Percentiles rank a stretch among this genome's conserved stretches.
Conservation (phyloP, 2,329 filamentous ascomycete species). For the Penicillium brasilianum region DNA sequence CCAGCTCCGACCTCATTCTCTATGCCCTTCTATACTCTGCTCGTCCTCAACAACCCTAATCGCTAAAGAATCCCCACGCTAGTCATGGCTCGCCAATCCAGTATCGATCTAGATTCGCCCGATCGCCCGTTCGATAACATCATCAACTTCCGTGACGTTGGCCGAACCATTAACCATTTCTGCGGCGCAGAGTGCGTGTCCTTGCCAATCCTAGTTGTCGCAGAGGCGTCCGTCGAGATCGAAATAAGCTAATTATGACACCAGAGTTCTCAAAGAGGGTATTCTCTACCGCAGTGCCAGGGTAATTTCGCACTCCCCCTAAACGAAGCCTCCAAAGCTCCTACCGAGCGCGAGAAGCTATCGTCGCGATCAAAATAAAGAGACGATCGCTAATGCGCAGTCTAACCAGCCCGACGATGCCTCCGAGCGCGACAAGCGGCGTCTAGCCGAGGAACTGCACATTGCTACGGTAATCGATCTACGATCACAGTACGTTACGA, state of each 20-base stretch:
- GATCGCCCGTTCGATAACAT: constrained; percentile 60
- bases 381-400: neutral
- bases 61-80: neutral
- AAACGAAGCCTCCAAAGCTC: neutral
- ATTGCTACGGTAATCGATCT: constrained; percentile 79
- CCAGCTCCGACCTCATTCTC: neutral
- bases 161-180: constrained; percentile 66
- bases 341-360: neutral
- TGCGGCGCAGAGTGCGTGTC: constrained; percentile 58
- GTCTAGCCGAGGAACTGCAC: constrained; percentile 63
- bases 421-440: constrained; percentile 65
- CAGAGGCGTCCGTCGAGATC: neutral
- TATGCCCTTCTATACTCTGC: neutral
- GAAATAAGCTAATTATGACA: constrained; percentile 10
- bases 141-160: constrained; percentile 79
- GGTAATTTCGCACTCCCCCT: constrained; percentile 52
- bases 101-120: constrained; percentile 41
- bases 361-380: no score
- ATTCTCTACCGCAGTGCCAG: constrained; percentile 72
- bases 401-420: constrained; percentile 67
- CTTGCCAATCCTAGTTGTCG: neutral
- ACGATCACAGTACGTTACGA: constrained; percentile 69
- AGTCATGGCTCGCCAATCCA: constrained; percentile 33
- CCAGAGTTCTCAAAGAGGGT: constrained; percentile 61
- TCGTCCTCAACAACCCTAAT: neutral